Base-by-base conservation (phyloP, 495 filamentous ascomycete species). In the Hypoxylon lenormandii region DNA sequence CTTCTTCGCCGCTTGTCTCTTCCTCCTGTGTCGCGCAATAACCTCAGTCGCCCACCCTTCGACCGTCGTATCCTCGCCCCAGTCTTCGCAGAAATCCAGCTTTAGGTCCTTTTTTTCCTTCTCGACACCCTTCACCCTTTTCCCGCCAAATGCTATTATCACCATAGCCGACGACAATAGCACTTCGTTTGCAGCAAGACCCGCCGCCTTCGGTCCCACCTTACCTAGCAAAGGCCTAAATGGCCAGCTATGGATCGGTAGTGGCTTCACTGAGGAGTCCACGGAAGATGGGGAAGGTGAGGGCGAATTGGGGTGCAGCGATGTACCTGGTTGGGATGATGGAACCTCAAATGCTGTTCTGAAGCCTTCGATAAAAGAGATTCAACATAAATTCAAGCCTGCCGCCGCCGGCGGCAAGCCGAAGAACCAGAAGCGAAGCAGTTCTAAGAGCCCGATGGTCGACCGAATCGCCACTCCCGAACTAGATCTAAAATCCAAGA, bases 121-220 rank as follows among this genome's bases (percentile, higher is more conserved):
- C 69, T 75, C 76, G 48, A 66, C 81, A 6, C 83, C 84, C 4
- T 85, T 86, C 42, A 91, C 92, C 6, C 87, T 98, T 6, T 98
- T 98, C 75, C 93, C 96, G 11, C 92, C 93, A 3, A 96, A 92
- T 60, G 96, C 95, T 26, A 90, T 96, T 62, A 97, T 98, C 75
- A 96, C 92, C 69, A 88, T 98, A 42, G 96, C 92, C 63, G 94
- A 98, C 79, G 95, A 98, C 77, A 98, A 98, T 75, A 96, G 92
- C 40, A 98, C 95, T 4, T 96, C 94, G 69, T 98, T 98, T 80
- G 80, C 96, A 16, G 93, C 95, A 46, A 85, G 95, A 37, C 96
- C 95, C 60, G 95, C 95, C 40, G 93, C 92, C 51, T 98, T 98
- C 78, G 95, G 95, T 0, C 92, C 96, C 1, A 74, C 88, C 1